A percentile compares a stretch with the other conserved stretches of the same genome.
Conservation (phyloP, 306 rosid species). For the Vigna nakashimae region DNA sequence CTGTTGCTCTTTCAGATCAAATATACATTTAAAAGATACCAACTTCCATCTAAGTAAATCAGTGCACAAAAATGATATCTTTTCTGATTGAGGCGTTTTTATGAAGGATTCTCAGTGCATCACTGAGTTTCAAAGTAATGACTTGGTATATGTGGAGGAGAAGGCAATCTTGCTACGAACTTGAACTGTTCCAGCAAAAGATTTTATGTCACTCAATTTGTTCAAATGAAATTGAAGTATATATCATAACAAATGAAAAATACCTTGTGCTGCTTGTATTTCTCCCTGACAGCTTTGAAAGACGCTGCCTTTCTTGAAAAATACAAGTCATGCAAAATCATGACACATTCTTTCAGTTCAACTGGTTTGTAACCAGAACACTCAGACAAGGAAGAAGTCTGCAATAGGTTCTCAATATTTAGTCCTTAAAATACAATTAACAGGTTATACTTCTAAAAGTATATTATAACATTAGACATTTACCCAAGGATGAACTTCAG, state of each 20-base stretch:
- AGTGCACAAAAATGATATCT: not conserved
- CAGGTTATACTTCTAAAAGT: not conserved
- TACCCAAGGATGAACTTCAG: slow-evolving; percentile 82
- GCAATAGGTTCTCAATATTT: slow-evolving; percentile 23
- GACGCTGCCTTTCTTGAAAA: slow-evolving; percentile 68
- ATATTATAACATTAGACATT: slow-evolving; percentile 19
- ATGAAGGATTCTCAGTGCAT: not conserved
- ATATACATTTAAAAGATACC: not conserved
- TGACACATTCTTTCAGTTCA: slow-evolving; percentile 72
- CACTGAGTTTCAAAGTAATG: slow-evolving; percentile 51
- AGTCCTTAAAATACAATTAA: not conserved
- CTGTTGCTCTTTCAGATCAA: not conserved
- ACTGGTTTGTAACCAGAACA: slow-evolving; percentile 59
- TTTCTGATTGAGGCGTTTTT: no score
- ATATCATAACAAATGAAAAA: not conserved
- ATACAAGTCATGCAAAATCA: slow-evolving; percentile 68
- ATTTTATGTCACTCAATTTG: slow-evolving; percentile 12
- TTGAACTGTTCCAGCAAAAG: slow-evolving; percentile 64
- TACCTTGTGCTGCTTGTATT: slow-evolving; percentile 86
- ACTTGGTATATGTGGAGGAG: slow-evolving; percentile 68
- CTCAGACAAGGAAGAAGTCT: slow-evolving; percentile 56
- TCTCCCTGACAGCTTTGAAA: slow-evolving; percentile 63
- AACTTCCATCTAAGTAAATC: not conserved
- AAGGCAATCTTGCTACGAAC: slow-evolving; percentile 65
- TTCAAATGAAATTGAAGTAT: not conserved